Percentiles rank a stretch among this genome's conserved stretches.
Conservation (phyloP, 2,329 filamentous ascomycete species). For the Rasamsonia emersonii region DNA sequence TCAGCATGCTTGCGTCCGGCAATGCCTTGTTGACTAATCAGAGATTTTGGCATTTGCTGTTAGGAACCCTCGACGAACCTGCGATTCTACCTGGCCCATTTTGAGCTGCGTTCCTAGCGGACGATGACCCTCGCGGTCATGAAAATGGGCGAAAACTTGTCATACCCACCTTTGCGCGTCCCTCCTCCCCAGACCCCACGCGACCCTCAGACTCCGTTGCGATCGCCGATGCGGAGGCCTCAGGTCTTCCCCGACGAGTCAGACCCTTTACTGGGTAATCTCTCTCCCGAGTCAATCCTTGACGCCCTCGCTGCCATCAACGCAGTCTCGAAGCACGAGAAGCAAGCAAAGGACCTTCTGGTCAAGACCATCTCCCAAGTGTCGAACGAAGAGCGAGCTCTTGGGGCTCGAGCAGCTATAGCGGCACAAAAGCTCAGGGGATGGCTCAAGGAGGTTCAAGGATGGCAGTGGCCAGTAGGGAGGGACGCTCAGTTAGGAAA, state of each 20-base stretch:
- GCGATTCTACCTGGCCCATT: too few species aligned
- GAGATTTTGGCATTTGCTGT: too few species aligned
- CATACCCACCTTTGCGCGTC: conserved; percentile 22
- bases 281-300: conserved; percentile 47
- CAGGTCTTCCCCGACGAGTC: conserved; percentile 29
- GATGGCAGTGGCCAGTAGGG: conserved; percentile 49
- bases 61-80: background rate
- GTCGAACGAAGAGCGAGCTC: conserved; percentile 47
- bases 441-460: conserved; percentile 51
- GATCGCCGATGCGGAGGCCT: conserved; percentile 29
- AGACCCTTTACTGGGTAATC: conserved; percentile 43
- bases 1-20: too few species aligned
- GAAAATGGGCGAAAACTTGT: conserved; percentile 18
- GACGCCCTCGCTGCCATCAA: conserved; percentile 40
- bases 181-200: conserved; percentile 18
- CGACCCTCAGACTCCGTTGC: conserved; percentile 27
- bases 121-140: too few species aligned
- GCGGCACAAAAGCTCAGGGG: conserved; percentile 49
- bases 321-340: conserved; percentile 30
- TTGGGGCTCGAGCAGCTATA: conserved; percentile 51
- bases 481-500: conserved; percentile 29
- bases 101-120: too few species aligned
- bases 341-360: conserved; percentile 31
- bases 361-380: conserved; percentile 46
- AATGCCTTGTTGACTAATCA: too few species aligned